A percentile compares a stretch with the other conserved stretches of the same genome.
These are phyloP conservation scores for Hyaloscypha hepaticicola DNA, from an alignment of 495 filamentous ascomycete species.

Conservation along the genomic window DNA sequence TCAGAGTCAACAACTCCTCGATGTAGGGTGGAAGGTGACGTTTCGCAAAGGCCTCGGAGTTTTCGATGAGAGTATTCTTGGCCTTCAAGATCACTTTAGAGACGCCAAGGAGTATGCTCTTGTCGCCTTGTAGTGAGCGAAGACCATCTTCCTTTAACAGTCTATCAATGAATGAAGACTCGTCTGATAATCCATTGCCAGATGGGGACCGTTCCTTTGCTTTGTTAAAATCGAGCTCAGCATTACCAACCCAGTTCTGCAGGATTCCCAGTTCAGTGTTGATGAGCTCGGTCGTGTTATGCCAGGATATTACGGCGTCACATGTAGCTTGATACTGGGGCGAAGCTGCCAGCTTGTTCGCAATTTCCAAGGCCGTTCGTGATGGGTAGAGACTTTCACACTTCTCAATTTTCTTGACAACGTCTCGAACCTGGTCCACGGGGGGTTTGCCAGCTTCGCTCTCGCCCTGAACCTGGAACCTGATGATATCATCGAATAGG, in stretches of 20 bases:
- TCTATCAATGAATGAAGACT: slow-evolving; percentile 91
- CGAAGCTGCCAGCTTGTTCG: slow-evolving; percentile 71
- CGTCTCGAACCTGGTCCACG: slow-evolving; percentile 81
- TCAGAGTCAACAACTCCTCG: slow-evolving; percentile 90
- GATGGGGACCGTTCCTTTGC: slow-evolving; percentile 50
- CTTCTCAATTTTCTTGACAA: slow-evolving; percentile 84
- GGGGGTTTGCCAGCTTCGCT: slow-evolving; percentile 87
- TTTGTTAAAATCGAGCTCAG: slow-evolving; percentile 86
- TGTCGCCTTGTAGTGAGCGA: slow-evolving; percentile 81
- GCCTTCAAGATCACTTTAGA: slow-evolving; percentile 86
- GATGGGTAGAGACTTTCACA: slow-evolving; percentile 84
- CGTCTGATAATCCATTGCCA: slow-evolving; percentile 72
- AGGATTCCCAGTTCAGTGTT: slow-evolving; percentile 89
- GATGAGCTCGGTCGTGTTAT: slow-evolving; percentile 97
- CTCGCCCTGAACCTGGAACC: slow-evolving; percentile 91
- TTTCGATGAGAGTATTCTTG: slow-evolving; percentile 85
- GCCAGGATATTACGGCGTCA: slow-evolving; percentile 88
- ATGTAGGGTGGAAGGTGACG: slow-evolving; percentile 96
- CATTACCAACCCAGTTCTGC: slow-evolving; percentile 95
- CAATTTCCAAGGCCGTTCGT: slow-evolving; percentile 63
- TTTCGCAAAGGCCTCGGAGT: slow-evolving; percentile 80
- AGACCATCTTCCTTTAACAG: slow-evolving; percentile 97
- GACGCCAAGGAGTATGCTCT: slow-evolving; percentile 80
- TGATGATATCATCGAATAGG: slow-evolving; percentile 79
- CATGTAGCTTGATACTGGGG: slow-evolving; percentile 73